phyloP scores from a whole-genome alignment of 2,329 filamentous ascomycete genomes.

The Alternaria angustiovoidea region DNA sequence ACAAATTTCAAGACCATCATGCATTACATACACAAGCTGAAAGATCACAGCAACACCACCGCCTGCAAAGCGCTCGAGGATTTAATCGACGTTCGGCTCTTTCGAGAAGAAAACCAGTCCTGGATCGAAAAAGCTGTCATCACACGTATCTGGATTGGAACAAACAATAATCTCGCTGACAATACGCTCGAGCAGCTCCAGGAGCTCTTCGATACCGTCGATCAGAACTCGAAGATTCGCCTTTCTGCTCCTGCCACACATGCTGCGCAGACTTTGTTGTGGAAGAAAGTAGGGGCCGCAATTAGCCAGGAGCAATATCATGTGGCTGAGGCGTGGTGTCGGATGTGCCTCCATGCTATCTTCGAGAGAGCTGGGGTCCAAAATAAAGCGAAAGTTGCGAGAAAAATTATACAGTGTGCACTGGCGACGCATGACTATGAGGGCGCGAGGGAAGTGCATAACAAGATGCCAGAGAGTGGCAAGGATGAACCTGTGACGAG shows the following conservation, averaged over 20 bases:
- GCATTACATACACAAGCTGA: conserved; percentile 72
- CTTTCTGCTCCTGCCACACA: conserved; percentile 69
- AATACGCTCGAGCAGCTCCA: conserved; percentile 52
- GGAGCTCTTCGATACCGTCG: conserved; percentile 58
- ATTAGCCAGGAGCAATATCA: conserved; percentile 63
- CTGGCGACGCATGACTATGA: conserved; percentile 66
- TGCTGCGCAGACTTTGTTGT: conserved; percentile 76
- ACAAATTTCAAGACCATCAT: conserved; percentile 71
- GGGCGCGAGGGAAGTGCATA: conserved; percentile 64
- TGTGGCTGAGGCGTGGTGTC: conserved; percentile 74
- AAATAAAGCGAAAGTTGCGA: conserved; percentile 73
- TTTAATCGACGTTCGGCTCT: conserved; percentile 67
- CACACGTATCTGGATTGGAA: conserved; percentile 71
- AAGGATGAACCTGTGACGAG: conserved; percentile 71
- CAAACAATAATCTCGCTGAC: conserved; percentile 53
- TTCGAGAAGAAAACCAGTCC: conserved; percentile 57
- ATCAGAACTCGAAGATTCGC: conserved; percentile 55
- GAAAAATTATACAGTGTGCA: conserved; percentile 76
- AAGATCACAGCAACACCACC: conserved; percentile 49
- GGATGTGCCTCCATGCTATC: conserved; percentile 69
- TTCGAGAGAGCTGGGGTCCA: conserved; percentile 71
- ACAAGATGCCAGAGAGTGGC: conserved; percentile 65
- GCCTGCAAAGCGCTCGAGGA: conserved; percentile 65
- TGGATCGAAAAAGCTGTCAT: conserved; percentile 77
- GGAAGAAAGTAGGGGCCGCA: conserved; percentile 75